These are phyloP conservation scores for Calocybe gangraenosa DNA, from an alignment of 768 basidiomycete species.

Conservation along the genomic window DNA sequence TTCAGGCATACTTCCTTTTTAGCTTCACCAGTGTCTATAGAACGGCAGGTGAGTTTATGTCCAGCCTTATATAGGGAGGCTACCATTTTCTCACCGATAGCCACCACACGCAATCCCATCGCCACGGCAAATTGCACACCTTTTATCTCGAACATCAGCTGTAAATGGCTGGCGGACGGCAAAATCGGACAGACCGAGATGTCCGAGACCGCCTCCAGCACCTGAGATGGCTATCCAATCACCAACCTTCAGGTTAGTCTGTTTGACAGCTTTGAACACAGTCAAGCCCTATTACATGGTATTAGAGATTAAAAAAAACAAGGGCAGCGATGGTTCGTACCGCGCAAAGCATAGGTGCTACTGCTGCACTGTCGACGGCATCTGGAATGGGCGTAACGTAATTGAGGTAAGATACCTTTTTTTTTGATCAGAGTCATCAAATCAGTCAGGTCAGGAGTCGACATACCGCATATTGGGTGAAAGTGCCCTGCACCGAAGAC, in stretches of 20 bases:
- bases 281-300: slow-evolving; percentile 57
- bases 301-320: background rate
- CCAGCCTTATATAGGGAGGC: too few species aligned
- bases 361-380: slow-evolving; percentile 51
- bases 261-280: slow-evolving; percentile 76
- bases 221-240: slow-evolving; percentile 74
- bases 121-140: slow-evolving; percentile 77
- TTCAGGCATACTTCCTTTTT: slow-evolving; percentile 57
- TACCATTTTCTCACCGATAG: slow-evolving; percentile 29
- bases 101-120: slow-evolving; percentile 68
- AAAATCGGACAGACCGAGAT: slow-evolving; percentile 45
- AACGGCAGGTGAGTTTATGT: too few species aligned
- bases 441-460: background rate
- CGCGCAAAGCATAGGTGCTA: slow-evolving; percentile 72
- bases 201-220: slow-evolving; percentile 77
- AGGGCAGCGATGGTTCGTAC: slow-evolving; percentile 27
- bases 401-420: slow-evolving; percentile 55
- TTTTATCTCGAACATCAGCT: slow-evolving; percentile 16
- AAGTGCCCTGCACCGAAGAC: slow-evolving; percentile 66
- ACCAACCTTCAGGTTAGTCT: slow-evolving; percentile 52
- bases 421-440: background rate
- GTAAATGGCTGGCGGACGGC: background rate
- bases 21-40: slow-evolving; percentile 64
- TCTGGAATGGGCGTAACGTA: slow-evolving; percentile 79
- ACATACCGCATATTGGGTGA: slow-evolving; percentile 57